These are phyloP conservation scores for Talaromyces ruber DNA, from an alignment of 495 filamentous ascomycete genomes.

Conservation along the genomic window DNA sequence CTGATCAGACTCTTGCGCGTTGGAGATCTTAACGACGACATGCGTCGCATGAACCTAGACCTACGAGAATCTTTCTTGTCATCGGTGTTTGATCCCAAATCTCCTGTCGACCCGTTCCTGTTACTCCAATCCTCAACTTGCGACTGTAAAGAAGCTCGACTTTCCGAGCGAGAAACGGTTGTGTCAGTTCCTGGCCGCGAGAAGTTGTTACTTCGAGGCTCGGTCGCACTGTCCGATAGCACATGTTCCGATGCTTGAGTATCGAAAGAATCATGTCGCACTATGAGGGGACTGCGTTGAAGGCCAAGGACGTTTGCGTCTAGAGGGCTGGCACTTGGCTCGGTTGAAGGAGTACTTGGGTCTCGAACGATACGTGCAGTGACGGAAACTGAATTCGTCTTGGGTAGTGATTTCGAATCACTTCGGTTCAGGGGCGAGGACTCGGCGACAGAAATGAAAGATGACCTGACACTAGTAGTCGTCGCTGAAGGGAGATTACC, in stretches of 20 bases:
- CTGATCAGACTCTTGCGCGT: slow-evolving; percentile 53
- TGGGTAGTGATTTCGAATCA: slow-evolving; percentile 8
- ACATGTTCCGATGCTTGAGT: slow-evolving; percentile 11
- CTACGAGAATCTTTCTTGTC: slow-evolving; percentile 61
- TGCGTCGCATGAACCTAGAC: slow-evolving; percentile 69
- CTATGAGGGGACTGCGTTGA: slow-evolving; percentile 62
- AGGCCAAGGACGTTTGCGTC: slow-evolving; percentile 48
- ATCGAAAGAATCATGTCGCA: slow-evolving; percentile 54
- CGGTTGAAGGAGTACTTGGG: slow-evolving; percentile 20
- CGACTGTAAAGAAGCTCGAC: slow-evolving; percentile 28
- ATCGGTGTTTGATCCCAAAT: slow-evolving; percentile 32
- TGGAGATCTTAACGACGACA: slow-evolving; percentile 59
- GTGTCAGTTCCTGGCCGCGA: slow-evolving; percentile 17
- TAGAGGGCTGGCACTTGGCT: slow-evolving; percentile 29
- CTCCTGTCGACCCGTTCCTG: slow-evolving; percentile 26
- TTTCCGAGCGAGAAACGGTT: slow-evolving; percentile 23
- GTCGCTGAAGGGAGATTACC: slow-evolving; percentile 18
- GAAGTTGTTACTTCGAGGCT: slow-evolving; percentile 26
- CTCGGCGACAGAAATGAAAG: neutral
- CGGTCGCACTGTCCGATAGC: slow-evolving; percentile 11
- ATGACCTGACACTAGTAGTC: slow-evolving; percentile 10
- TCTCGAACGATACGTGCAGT: slow-evolving; percentile 71
- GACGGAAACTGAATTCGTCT: slow-evolving; percentile 66
- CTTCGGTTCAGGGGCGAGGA: slow-evolving; percentile 3
- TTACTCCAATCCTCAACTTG: slow-evolving; percentile 26